phyloP scores from a whole-genome alignment of 2,329 filamentous ascomycete species.

The Calonectria crousiana region DNA sequence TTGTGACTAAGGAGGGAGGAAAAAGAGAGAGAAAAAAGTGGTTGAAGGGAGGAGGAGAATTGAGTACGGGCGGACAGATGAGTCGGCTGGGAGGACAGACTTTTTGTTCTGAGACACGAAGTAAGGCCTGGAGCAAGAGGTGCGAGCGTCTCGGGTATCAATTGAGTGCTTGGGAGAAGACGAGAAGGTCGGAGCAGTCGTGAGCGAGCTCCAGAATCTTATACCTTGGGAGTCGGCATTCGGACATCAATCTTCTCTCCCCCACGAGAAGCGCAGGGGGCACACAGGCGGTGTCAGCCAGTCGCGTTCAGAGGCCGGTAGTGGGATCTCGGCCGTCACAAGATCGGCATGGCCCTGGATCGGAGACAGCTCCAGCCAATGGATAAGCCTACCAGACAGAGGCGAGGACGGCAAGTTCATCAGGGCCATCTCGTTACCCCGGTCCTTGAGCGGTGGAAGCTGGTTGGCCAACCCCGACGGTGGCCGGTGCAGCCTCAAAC shows the following conservation, averaged over 20 bases:
- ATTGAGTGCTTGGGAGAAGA: conserved; percentile 10
- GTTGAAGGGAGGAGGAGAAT: not conserved
- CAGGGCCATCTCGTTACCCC: conserved; percentile 1
- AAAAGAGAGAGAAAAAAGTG: not conserved
- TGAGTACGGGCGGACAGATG: not conserved
- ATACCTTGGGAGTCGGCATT: conserved; percentile 23
- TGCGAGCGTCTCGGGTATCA: conserved; percentile 11
- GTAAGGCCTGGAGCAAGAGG: conserved; percentile 5
- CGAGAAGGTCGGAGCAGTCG: not conserved
- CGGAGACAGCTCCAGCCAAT: conserved; percentile 20
- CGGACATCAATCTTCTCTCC: conserved; percentile 13
- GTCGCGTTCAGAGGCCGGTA: not conserved
- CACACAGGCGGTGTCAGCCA: not conserved
- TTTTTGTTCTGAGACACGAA: conserved; percentile 13
- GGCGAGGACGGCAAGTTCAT: not conserved
- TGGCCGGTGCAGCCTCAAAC: not conserved
- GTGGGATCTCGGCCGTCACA: conserved; percentile 18
- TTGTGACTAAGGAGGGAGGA: conserved; percentile 9
- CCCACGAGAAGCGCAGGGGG: not conserved
- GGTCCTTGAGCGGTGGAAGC: not conserved
- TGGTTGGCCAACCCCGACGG: conserved; percentile 1
- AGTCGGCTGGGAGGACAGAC: not conserved
- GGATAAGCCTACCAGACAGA: not conserved
- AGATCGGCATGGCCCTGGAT: conserved; percentile 8
- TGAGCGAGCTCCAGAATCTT: conserved; percentile 27